Evolutionary conservation across 495 filamentous ascomycete genomes (phyloP), one percentile per base, ranked within the genome.

Genomic region (Penicillium silybi): DNA sequence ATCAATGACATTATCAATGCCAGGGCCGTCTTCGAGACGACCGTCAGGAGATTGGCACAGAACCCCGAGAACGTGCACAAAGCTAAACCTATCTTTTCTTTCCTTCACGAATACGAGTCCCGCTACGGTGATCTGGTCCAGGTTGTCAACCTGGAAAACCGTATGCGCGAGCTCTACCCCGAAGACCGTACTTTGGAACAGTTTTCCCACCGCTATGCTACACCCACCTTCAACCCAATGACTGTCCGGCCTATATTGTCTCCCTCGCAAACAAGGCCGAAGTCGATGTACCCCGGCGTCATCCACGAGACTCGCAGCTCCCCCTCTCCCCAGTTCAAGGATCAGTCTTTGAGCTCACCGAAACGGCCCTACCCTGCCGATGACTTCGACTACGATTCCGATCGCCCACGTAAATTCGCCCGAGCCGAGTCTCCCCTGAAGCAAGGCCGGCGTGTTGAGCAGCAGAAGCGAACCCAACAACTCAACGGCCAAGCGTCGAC

Each of bases 1-100:
- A 86, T 87, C 57, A 92, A 95, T 53, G 93, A 98, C 68, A 84
- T 89, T 43, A 96, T 88, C 40, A 97, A 98, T 78, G 93, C 92
- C 41, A 79, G 93, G 53, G 90, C 90, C 3, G 87, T 96, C 17
- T 98, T 97, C 67, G 92, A 97, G 61, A 96, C 90, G 29, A 88
- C 89, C 2, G 88, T 96, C 45, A 85, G 83, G 59, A 85, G 84
- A 45, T 76, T 95, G 41, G 82, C 85, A 18, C 75, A 83, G 25
- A 92, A 88, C 51, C 80, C 85, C 0, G 86, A 92, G 54, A 77
- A 77, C 29, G 71, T 84, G 0, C 75, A 80, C 50, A 95, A 90
- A 56, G 78, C 89, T 5, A 95, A 95, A 61, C 83, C 85, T 4
- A 81, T 98, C 1, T 95, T 92, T 52, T 74, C 82, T 1, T 97